Evolutionary conservation across 768 basidiomycete genomes (phyloP).

Genomic region (Cyclocybe aegerita): DNA sequence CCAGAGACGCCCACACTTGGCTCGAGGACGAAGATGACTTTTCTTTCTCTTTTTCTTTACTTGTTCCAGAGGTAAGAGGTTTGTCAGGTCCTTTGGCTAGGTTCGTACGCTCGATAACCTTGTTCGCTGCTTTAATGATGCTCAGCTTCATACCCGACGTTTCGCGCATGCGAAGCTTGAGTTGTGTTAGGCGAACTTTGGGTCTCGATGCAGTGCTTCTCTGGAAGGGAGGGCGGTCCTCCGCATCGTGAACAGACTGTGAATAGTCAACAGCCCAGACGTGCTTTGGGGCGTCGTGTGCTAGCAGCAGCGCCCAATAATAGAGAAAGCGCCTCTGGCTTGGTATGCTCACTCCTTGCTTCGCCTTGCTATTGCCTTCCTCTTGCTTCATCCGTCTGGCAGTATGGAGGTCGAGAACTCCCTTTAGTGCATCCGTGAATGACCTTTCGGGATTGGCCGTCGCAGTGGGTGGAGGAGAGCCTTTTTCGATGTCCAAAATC

Average conservation of each 20-base stretch:
- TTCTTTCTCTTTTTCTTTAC: slow-evolving; percentile 19
- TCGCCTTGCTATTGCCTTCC: slow-evolving; percentile 26
- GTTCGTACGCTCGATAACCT: slow-evolving; percentile 46
- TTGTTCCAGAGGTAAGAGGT: no score
- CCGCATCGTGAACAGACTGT: not conserved
- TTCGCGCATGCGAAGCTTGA: slow-evolving; percentile 63
- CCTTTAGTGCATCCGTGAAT: slow-evolving; percentile 43
- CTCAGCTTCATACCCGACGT: slow-evolving; percentile 47
- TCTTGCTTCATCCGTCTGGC: slow-evolving; percentile 63
- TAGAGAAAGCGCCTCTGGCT: slow-evolving; percentile 78
- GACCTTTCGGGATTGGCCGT: slow-evolving; percentile 26
- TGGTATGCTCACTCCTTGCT: slow-evolving; percentile 75
- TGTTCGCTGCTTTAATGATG: slow-evolving; percentile 57
- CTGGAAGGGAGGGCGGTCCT: not conserved
- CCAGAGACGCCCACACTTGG: slow-evolving; percentile 70
- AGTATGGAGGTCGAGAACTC: slow-evolving; percentile 69
- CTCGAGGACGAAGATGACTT: slow-evolving; percentile 21
- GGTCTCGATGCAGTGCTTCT: slow-evolving; percentile 19
- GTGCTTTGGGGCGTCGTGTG: slow-evolving; percentile 50
- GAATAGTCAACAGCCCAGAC: slow-evolving; percentile 39
- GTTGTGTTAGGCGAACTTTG: slow-evolving; percentile 55
- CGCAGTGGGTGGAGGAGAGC: slow-evolving; percentile 1
- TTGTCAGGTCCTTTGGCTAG: no score
- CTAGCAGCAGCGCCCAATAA: slow-evolving; percentile 73
- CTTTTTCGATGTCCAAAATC: slow-evolving; percentile 15